Percentiles rank a stretch among this genome's conserved stretches.
phyloP scores from a whole-genome alignment of 2,329 filamentous ascomycete species.

The Colletotrichum trifolii region DNA sequence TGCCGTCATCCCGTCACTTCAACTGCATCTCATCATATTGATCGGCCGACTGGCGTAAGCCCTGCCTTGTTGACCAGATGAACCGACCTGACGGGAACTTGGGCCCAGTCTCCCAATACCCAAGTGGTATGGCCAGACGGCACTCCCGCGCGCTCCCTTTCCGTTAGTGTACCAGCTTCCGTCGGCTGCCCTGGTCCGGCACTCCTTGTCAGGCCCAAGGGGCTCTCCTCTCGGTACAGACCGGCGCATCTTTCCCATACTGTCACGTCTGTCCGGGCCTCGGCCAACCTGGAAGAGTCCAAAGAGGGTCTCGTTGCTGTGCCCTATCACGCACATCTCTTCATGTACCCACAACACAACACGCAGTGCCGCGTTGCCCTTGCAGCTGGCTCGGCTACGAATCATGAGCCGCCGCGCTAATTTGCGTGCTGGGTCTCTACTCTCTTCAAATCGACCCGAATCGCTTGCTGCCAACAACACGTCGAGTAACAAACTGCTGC shows the following conservation, averaged over 20 bases:
- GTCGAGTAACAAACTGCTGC: too few relatives aligned
- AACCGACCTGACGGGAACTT: conserved; percentile 30
- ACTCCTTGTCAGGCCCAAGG: conserved; percentile 4
- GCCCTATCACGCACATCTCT: background rate
- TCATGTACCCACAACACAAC: too few relatives aligned
- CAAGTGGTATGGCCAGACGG: conserved; percentile 28
- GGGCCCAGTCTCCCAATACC: conserved; percentile 20
- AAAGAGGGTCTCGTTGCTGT: conserved; percentile 12
- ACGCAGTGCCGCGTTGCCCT: too few relatives aligned
- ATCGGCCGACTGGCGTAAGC: conserved; percentile 17
- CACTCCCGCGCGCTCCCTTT: conserved; percentile 29
- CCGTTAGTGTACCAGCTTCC: conserved; percentile 18
- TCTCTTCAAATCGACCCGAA: background rate
- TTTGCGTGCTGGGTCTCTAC: conserved; percentile 18
- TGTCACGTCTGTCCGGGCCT: conserved; percentile 21
- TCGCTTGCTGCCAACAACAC: too few relatives aligned
- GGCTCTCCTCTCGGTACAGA: conserved; percentile 20
- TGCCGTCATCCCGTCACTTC: background rate
- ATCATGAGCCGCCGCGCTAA: conserved; percentile 30
- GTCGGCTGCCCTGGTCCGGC: conserved; percentile 26
- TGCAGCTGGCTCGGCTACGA: conserved; percentile 13
- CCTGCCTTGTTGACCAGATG: conserved; percentile 14
- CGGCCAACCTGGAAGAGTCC: conserved; percentile 7
- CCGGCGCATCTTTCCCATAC: conserved; percentile 33
- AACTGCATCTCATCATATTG: conserved; percentile 21